Conservation (phyloP, 371 early-diverging fungal genomes). For the Synchytrium microbalum region DNA sequence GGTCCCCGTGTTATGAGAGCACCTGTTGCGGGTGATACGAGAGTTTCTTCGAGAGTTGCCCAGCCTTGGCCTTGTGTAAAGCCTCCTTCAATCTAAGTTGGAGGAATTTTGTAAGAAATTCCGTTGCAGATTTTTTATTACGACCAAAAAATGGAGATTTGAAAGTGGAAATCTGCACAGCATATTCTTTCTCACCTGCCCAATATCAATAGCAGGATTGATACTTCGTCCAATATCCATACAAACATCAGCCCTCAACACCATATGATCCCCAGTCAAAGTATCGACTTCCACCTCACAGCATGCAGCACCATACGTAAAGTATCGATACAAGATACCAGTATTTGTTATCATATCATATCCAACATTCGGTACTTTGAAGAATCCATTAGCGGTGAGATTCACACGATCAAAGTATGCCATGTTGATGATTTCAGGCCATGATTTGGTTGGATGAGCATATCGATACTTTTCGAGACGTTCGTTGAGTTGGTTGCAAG, state of each 20-base stretch:
- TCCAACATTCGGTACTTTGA: constrained; percentile 58
- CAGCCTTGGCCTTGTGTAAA: constrained; percentile 70
- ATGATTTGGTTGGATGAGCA: constrained; percentile 35
- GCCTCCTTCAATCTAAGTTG: constrained; percentile 85
- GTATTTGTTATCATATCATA: constrained; percentile 57
- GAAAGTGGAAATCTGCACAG: too few relatives aligned
- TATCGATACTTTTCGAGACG: constrained; percentile 58
- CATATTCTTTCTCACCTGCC: not conserved
- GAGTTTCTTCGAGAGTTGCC: constrained; percentile 65
- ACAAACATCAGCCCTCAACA: constrained; percentile 55
- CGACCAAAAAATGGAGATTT: too few relatives aligned
- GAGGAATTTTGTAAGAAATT: too few relatives aligned
- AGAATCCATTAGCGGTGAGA: constrained; percentile 67
- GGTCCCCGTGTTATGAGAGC: constrained; percentile 64
- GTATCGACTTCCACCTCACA: constrained; percentile 72
- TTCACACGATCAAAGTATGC: constrained; percentile 67
- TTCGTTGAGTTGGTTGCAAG: constrained; percentile 55
- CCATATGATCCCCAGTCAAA: constrained; percentile 66
- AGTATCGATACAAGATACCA: constrained; percentile 60
- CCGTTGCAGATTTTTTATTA: too few relatives aligned
- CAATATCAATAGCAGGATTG: constrained; percentile 49
- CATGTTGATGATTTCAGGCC: constrained; percentile 26
- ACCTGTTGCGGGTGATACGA: constrained; percentile 49
- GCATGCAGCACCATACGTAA: constrained; percentile 63
- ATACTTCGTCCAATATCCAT: constrained; percentile 69